Percentiles rank a stretch among this genome's conserved stretches.
phyloP scores from a whole-genome alignment of 768 basidiomycete genomes.

The Naganishia antarctica region DNA sequence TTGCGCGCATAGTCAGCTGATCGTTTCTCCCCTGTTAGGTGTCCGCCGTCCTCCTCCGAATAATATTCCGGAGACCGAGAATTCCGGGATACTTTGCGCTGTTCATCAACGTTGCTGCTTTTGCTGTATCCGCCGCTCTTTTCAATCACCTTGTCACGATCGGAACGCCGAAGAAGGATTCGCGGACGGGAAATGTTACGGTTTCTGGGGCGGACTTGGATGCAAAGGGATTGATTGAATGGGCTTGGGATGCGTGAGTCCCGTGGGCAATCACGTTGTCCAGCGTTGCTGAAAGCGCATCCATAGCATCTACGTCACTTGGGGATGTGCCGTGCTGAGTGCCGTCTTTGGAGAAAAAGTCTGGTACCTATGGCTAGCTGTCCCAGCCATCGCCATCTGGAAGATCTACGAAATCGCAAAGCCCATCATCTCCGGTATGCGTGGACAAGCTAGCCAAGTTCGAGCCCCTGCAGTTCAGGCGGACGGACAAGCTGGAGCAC shows the following conservation, averaged over 20 bases:
- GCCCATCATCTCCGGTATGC: slow-evolving; percentile 39
- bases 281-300: not conserved
- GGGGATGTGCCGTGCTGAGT: slow-evolving; percentile 41
- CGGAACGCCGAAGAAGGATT: slow-evolving; percentile 35
- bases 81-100: slow-evolving; percentile 6
- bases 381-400: slow-evolving; percentile 44
- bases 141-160: slow-evolving; percentile 42
- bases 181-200: slow-evolving; percentile 28
- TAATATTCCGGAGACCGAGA: not conserved
- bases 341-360: slow-evolving; percentile 43
- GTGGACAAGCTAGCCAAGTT: slow-evolving; percentile 12
- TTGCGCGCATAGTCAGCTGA: not conserved
- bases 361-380: slow-evolving; percentile 45
- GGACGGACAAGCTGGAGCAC: slow-evolving; percentile 5
- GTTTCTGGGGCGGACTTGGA: slow-evolving; percentile 42
- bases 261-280: not conserved
- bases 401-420: slow-evolving; percentile 40
- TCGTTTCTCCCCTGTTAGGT: slow-evolving; percentile 9
- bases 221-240: slow-evolving; percentile 42
- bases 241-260: slow-evolving; percentile 47
- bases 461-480: slow-evolving; percentile 21
- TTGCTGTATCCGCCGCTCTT: slow-evolving; percentile 32
- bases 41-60: slow-evolving; percentile 7
- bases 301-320: slow-evolving; percentile 43
- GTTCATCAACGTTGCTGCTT: slow-evolving; percentile 25